These are phyloP conservation scores for Hortiboletus campestris DNA, from an alignment of 768 basidiomycete species.

Conservation along the genomic window DNA sequence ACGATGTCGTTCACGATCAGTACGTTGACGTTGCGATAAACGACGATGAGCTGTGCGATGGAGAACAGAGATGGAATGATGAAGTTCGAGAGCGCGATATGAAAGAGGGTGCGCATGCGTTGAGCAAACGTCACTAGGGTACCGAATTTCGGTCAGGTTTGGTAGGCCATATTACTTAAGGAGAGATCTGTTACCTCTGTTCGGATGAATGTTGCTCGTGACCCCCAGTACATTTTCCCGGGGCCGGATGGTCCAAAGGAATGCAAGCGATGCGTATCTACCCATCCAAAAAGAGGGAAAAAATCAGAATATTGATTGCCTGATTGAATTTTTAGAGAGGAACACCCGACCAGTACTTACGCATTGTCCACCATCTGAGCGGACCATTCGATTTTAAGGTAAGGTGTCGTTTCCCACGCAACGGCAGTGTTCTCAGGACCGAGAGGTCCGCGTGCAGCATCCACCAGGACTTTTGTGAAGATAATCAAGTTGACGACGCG, in stretches of 20 bases:
- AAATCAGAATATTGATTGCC: not conserved
- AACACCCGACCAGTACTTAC: slow-evolving; percentile 10
- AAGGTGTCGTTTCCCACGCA: slow-evolving; percentile 26
- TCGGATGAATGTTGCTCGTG: slow-evolving; percentile 19
- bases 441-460: slow-evolving; percentile 20
- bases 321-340: not conserved
- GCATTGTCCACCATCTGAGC: slow-evolving; percentile 31
- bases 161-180: not conserved
- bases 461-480: slow-evolving; percentile 24
- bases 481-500: slow-evolving; percentile 28
- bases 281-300: not conserved
- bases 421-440: slow-evolving; percentile 10
- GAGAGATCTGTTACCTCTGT: not conserved
- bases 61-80: slow-evolving; percentile 32
- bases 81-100: slow-evolving; percentile 34
- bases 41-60: slow-evolving; percentile 29
- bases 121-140: slow-evolving; percentile 19
- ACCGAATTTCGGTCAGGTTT: not conserved
- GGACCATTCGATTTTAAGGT: slow-evolving; percentile 34
- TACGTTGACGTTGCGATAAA: slow-evolving; percentile 25
- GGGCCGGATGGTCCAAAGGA: slow-evolving; percentile 28
- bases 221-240: slow-evolving; percentile 9
- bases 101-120: slow-evolving; percentile 27
- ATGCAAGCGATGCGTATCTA: slow-evolving; percentile 27
- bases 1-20: slow-evolving; percentile 26